A percentile compares a stretch with the other conserved stretches of the same genome.
These are phyloP conservation scores for Mycena epipterygia DNA, from an alignment of 768 basidiomycete genomes.

Conservation along the genomic window DNA sequence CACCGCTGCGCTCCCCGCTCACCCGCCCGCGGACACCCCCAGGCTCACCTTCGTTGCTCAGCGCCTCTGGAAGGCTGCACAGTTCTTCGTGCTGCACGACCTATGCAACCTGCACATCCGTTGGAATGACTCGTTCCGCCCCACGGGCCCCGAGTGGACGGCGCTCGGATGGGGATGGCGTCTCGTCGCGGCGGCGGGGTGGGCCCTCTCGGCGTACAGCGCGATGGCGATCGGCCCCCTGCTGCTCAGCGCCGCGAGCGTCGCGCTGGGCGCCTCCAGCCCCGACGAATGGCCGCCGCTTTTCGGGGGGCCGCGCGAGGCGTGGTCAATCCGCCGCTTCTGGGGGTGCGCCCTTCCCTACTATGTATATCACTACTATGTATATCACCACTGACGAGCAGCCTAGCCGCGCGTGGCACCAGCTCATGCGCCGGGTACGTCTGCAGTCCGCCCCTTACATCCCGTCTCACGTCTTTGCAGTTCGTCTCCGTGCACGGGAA, in stretches of 20 bases:
- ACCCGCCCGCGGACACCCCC: slow-evolving; percentile 31
- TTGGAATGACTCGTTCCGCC: slow-evolving; percentile 37
- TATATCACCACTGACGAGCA: background rate
- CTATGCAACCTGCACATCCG: slow-evolving; percentile 32
- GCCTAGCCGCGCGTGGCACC: slow-evolving; percentile 27
- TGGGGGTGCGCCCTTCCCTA: slow-evolving; percentile 53
- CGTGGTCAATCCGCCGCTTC: slow-evolving; percentile 53
- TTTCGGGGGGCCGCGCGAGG: slow-evolving; percentile 49
- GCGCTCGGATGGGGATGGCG: slow-evolving; percentile 24
- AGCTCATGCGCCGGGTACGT: slow-evolving; percentile 26
- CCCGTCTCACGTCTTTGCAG: slow-evolving; percentile 28
- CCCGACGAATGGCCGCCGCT: slow-evolving; percentile 56
- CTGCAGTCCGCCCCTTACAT: background rate
- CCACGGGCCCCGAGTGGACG: slow-evolving; percentile 25
- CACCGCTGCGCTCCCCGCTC: slow-evolving; percentile 35
- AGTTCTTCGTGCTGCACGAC: slow-evolving; percentile 41
- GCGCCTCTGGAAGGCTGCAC: slow-evolving; percentile 30
- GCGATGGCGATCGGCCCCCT: slow-evolving; percentile 9
- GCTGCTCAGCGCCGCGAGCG: slow-evolving; percentile 40
- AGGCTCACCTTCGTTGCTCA: slow-evolving; percentile 39
- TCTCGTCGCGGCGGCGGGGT: slow-evolving; percentile 29
- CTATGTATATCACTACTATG: background rate
- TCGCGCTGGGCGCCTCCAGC: slow-evolving; percentile 43
- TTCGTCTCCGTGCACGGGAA: slow-evolving; percentile 44
- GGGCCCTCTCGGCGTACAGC: slow-evolving; percentile 18